Evolutionary conservation across 768 basidiomycete species (phyloP), one percentile per base, ranked within the genome.

Genomic region (Bullera alba): DNA sequence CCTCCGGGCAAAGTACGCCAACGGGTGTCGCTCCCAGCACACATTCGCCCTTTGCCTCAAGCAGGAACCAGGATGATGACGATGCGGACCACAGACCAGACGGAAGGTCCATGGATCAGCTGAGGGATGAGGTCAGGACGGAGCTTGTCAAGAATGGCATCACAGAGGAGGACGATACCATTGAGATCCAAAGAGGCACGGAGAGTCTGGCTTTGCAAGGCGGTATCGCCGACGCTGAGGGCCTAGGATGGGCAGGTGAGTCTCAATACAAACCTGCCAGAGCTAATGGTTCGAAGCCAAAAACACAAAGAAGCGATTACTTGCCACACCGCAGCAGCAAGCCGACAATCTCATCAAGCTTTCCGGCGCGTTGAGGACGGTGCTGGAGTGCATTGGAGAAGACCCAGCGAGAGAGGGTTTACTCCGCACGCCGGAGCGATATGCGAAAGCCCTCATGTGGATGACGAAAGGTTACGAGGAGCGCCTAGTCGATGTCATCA

Each of bases 381-480:
- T 99, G 39, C 80, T 99, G 39, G 92, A 97, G 67, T 93, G 91
- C 73, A 92, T 99, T 54, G 95, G 95, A 50, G 95, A 99, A 75
- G 95, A 97, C 75, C 95, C 95, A 4, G 83, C 88, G 71, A 80
- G 95, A 29, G 93, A 97, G 69, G 95, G 95, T 16, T 78, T 99
- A 19, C 75, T 84, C 46, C 82, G 83, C 65, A 99, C 95, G 1
- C 95, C 95, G 22, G 87, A 92, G 60, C 80, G 95, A 32, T 99
- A 95, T 73, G 91, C 92, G 21, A 87, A 97, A 74, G 90, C 95
- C 23, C 77, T 99, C 47, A 81, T 99, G 79, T 97, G 90, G 90
- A 95, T 97, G 92, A 97, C 95, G 28, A 83, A 85, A 69, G 95
- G 95, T 8, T 99, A 99, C 74, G 95, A 97, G 71, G 92, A 97